Conservation (phyloP, 495 filamentous ascomycete genomes). For the Cercophora samala region DNA sequence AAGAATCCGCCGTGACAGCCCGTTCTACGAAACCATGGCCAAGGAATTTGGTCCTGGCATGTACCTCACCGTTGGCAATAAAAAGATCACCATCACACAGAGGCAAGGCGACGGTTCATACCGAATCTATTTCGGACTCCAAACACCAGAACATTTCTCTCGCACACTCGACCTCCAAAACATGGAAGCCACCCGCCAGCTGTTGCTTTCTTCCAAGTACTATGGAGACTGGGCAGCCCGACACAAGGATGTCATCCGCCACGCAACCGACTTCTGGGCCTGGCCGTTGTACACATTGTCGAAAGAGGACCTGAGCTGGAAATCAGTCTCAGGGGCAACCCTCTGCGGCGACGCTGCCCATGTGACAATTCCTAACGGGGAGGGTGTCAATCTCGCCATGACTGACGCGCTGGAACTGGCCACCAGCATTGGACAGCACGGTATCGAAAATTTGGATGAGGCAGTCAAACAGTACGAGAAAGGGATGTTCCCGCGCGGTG, state of each 20-base stretch:
- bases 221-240: conserved; percentile 30
- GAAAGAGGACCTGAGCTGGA: conserved; percentile 27
- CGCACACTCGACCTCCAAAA: neutral
- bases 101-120: conserved; percentile 33
- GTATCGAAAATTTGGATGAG: neutral
- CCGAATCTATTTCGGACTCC: conserved; percentile 31
- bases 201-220: conserved; percentile 12
- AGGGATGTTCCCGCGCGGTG: neutral
- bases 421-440: conserved; percentile 22
- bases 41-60: conserved; percentile 18
- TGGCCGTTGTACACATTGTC: conserved; percentile 33
- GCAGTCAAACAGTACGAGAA: neutral
- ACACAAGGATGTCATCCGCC: conserved; percentile 26
- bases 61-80: conserved; percentile 20
- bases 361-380: conserved; percentile 31
- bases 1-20: neutral
- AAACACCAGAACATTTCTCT: conserved; percentile 23
- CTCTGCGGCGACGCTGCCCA: conserved; percentile 62
- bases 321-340: conserved; percentile 40
- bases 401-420: conserved; percentile 26
- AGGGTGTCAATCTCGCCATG: conserved; percentile 38
- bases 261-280: conserved; percentile 29
- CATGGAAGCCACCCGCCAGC: neutral
- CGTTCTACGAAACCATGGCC: neutral
- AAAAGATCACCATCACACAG: conserved; percentile 25